These are phyloP conservation scores for Xylaria arbuscula DNA, from an alignment of 2,329 filamentous ascomycete species.

Conservation along the genomic window DNA sequence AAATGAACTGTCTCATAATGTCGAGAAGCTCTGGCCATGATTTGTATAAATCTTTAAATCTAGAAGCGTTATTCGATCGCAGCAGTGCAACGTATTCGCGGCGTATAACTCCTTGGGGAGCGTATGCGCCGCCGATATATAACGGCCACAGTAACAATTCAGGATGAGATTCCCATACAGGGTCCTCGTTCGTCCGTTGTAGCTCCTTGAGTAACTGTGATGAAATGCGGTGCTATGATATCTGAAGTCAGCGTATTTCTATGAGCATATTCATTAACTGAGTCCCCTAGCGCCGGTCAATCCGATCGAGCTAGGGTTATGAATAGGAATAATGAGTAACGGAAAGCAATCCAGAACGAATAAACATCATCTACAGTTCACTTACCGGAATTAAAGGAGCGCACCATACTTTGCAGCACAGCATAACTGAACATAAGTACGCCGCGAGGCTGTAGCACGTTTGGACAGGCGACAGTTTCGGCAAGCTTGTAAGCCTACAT, in stretches of 20 bases:
- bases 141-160: constrained; percentile 54
- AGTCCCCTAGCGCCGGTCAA: neutral
- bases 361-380: constrained; percentile 10
- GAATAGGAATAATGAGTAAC: neutral
- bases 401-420: constrained; percentile 56
- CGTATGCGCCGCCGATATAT: constrained; percentile 54
- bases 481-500: constrained; percentile 51
- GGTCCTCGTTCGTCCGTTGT: constrained; percentile 46
- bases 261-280: neutral
- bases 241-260: constrained; percentile 25
- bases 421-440: constrained; percentile 55
- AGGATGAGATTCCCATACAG: constrained; percentile 49
- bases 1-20: constrained; percentile 53
- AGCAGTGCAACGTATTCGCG: constrained; percentile 47
- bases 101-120: constrained; percentile 47
- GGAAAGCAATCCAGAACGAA: neutral
- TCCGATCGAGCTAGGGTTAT: neutral
- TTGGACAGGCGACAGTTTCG: constrained; percentile 39
- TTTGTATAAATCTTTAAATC: constrained; percentile 38
- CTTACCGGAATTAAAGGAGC: constrained; percentile 54
- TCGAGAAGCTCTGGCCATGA: constrained; percentile 51
- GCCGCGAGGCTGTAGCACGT: constrained; percentile 55
- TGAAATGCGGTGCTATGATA: constrained; percentile 48
- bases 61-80: constrained; percentile 35
- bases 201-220: constrained; percentile 50